Conservation (phyloP, 768 basidiomycete species). For the Boletus speciosus region DNA sequence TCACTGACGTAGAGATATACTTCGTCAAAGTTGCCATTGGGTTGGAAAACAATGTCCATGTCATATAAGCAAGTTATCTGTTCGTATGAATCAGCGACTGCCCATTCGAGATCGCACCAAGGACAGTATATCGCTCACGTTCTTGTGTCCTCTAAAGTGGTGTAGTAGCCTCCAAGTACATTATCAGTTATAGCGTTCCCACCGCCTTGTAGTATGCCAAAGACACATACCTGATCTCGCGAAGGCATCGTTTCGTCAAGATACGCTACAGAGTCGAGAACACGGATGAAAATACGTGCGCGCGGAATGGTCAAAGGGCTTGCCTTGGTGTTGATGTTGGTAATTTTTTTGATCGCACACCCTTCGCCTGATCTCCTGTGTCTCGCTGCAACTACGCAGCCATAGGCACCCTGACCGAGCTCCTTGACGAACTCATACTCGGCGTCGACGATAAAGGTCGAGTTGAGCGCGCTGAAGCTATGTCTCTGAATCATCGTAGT, state of each 20-base stretch:
- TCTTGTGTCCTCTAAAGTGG: constrained; percentile 99
- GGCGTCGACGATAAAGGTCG: constrained; percentile 81
- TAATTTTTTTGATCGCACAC: constrained; percentile 95
- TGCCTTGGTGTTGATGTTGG: constrained; percentile 88
- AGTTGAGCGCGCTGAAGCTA: constrained; percentile 79
- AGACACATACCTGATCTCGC: constrained; percentile 79
- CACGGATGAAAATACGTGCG: constrained; percentile 12
- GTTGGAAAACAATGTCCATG: constrained; percentile 95
- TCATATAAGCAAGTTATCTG: constrained; percentile 97
- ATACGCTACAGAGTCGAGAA: constrained; percentile 58
- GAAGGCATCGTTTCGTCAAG: constrained; percentile 91
- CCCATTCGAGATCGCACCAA: background rate
- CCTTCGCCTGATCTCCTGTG: constrained; percentile 82
- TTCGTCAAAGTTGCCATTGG: constrained; percentile 90
- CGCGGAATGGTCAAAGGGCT: constrained; percentile 9
- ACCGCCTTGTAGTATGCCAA: background rate
- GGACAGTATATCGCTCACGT: constrained; percentile 50
- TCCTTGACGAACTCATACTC: constrained; percentile 96
- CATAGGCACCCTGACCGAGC: constrained; percentile 94
- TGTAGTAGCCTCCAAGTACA: constrained; percentile 66
- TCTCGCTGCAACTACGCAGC: constrained; percentile 84
- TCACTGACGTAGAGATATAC: constrained; percentile 83
- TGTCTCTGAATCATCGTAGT: constrained; percentile 59
- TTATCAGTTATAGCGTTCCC: constrained; percentile 12
- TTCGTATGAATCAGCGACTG: constrained; percentile 4